These are phyloP conservation scores for Leptodermis oblonga DNA, from an alignment of 257 asterid genomes.

Conservation along the genomic window DNA sequence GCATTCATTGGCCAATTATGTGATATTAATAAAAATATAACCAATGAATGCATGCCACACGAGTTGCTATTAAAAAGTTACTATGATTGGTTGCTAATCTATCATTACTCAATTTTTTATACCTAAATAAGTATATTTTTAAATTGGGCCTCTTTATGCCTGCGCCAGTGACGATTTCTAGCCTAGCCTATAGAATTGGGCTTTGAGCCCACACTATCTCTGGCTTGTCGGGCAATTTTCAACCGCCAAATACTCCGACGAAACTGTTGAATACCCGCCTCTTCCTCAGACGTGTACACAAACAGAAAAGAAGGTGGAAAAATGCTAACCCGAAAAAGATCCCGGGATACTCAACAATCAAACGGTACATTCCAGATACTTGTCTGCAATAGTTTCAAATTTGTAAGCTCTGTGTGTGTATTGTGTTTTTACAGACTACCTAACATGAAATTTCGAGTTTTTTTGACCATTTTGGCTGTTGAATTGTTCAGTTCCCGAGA, in stretches of 20 bases:
- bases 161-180: not conserved
- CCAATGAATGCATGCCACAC: no score
- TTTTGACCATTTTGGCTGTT: not conserved
- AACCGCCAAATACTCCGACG: not conserved
- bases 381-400: not conserved
- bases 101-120: no score
- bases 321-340: constrained; percentile 65
- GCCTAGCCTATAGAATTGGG: not conserved
- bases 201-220: not conserved
- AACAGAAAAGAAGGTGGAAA: constrained; percentile 1
- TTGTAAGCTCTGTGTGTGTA: not conserved
- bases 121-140: no score
- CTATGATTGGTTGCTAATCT: no score
- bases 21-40: no score
- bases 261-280: constrained; percentile 24
- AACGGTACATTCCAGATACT: constrained; percentile 26
- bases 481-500: not conserved
- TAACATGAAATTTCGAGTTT: not conserved
- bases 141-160: no score
- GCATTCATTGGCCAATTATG: no score
- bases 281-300: not conserved
- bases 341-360: constrained; percentile 39
- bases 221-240: not conserved
- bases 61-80: no score
- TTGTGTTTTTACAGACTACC: not conserved